A percentile compares a stretch with the other conserved stretches of the same genome.
Evolutionary conservation across 2,329 filamentous ascomycete genomes (phyloP).

Genomic region (Tolypocladium cylindrosporum): DNA sequence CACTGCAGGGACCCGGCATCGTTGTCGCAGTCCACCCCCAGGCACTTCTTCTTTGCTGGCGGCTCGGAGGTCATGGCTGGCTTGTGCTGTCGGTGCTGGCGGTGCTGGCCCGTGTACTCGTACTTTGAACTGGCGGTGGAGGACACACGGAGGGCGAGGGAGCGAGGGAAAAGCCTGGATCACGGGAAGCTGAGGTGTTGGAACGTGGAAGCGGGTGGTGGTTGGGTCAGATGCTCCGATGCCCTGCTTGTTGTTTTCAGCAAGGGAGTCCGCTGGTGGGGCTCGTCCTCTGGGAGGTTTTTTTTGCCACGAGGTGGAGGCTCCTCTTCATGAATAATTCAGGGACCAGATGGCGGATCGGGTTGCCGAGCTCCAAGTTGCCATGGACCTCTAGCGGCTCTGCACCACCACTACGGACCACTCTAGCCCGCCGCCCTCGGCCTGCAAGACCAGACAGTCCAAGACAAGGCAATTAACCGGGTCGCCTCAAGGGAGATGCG

Average conservation of each 20-base stretch:
- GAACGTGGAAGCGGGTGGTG: not conserved
- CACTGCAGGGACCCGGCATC: slow-evolving; percentile 82
- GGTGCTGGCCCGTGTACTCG: not conserved
- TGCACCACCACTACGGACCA: not conserved
- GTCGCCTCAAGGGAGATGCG: not conserved
- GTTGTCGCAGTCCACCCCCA: slow-evolving; percentile 75
- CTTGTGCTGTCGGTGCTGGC: not conserved
- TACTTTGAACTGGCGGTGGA: not conserved
- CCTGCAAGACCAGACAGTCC: not conserved
- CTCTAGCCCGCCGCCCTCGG: too few relatives aligned
- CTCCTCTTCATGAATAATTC: not conserved
- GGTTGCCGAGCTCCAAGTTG: too few relatives aligned
- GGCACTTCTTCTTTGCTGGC: slow-evolving; percentile 58
- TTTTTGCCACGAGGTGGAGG: not conserved
- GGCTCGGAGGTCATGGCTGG: slow-evolving; percentile 38
- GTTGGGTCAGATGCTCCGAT: not conserved
- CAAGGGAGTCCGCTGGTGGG: not conserved
- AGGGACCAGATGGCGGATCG: not conserved
- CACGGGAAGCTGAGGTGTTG: not conserved
- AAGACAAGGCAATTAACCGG: not conserved
- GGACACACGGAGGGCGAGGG: not conserved
- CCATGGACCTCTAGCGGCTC: not conserved
- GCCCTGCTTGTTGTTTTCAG: not conserved
- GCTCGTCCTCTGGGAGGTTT: not conserved
- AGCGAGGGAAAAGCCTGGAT: not conserved